Conservation (phyloP, 2,329 filamentous ascomycete species). For the Canariomyces notabilis region DNA sequence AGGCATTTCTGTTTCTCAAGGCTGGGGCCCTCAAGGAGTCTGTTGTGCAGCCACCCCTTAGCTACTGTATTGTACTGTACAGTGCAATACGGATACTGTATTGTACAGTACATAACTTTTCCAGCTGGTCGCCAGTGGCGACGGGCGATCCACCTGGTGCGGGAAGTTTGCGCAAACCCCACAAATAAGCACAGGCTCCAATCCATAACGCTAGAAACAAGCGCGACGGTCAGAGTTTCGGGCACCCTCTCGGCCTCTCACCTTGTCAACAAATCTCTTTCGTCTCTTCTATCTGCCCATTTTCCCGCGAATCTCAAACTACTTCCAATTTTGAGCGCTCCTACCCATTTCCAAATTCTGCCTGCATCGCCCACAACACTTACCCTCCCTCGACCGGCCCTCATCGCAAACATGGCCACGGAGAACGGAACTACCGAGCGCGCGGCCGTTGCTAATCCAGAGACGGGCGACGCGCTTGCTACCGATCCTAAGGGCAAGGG, state of each 20-base stretch:
- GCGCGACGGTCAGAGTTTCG: background rate
- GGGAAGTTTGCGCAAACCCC: constrained; percentile 6
- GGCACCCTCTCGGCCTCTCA: background rate
- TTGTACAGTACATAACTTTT: constrained; percentile 1
- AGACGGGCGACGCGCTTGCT: constrained; percentile 21
- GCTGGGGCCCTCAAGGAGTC: too few relatives aligned
- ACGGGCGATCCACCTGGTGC: constrained; percentile 17
- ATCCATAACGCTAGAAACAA: constrained; percentile 12
- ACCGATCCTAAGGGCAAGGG: constrained; percentile 71
- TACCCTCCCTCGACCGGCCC: constrained; percentile 5
- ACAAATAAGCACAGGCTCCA: constrained; percentile 11
- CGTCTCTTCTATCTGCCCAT: background rate
- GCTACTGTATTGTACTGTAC: background rate
- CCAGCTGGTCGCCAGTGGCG: constrained; percentile 26
- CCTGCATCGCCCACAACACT: background rate
- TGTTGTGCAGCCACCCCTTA: too few relatives aligned
- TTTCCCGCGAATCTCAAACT: background rate
- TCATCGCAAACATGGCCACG: constrained; percentile 36
- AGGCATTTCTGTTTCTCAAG: too few relatives aligned
- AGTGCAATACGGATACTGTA: background rate
- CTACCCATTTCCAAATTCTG: background rate
- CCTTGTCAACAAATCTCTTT: background rate
- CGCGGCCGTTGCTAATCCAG: constrained; percentile 35
- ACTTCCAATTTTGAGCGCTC: background rate
- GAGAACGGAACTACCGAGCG: constrained; percentile 45